Evolutionary conservation across 805 yeast species (phyloP), one percentile per base, ranked within the genome.

Genomic region (Lipomyces anomalus): DNA sequence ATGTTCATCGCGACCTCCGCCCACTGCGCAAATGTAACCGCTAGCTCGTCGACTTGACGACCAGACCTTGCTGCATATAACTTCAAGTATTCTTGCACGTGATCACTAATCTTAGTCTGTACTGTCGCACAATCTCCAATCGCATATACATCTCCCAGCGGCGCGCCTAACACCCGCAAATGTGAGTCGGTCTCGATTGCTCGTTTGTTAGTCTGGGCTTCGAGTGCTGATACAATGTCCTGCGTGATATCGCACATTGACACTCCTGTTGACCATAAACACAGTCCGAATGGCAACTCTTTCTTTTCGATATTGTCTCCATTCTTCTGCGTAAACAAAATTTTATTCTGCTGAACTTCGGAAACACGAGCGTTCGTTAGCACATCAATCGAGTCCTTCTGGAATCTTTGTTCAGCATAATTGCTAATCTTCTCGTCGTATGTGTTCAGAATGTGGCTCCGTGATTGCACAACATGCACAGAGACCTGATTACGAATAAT

Each of bases 131-230:
- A 80, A 61, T 80, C 87, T 39, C 87, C 87, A 56, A 80, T 76
- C 2, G 84, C 85, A 57, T 80, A 80, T 22, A 79, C 81, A 47
- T 78, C 82, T 46, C 83, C 84, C 33, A 69, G 57, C 24, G 83
- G 82, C 3, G 84, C 76, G 23, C 88, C 88, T 42, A 78, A 60
- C 6, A 82, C 83, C 51, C 87, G 71, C 53, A 81, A 64, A 52
- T 82, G 84, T n/a, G 82, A 68, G 60, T 82, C 88, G 0, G 87
- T 81, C 60, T 82, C 87, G 39, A 82, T 75, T n/a, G 87, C 88
- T 55, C 83, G 74, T 56, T 69, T 73, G 60, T 82, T 82, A 53
- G 67, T 68, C 64, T 82, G 87, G 24, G 65, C 59, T 1, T 64
- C 68, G 30, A 82, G 65, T n/a, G 69, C 62, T 18, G 68, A 63